Evolutionary conservation across 2,329 filamentous ascomycete genomes (phyloP), one percentile per base, ranked within the genome.

Genomic region (Penicillium paneum): DNA sequence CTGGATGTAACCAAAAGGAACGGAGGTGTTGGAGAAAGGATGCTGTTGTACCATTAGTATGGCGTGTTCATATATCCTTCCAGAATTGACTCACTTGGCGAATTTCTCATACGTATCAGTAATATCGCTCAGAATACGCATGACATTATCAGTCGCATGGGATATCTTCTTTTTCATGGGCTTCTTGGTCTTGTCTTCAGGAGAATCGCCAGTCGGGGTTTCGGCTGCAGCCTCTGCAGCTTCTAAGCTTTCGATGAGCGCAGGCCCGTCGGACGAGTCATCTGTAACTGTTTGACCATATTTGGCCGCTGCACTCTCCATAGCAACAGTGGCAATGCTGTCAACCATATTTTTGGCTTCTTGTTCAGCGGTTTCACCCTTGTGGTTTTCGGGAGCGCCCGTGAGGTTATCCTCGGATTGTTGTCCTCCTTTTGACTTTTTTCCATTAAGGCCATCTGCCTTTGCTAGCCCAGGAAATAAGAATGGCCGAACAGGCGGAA

Each of bases 331-430:
- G 8, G 86, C 83, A 52, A 94, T 85, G 34, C 85, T 84, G 56
- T 87, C 88, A 59, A 94, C 86, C 57, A 95, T 87, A 67, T 90
- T 92, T 59, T 82, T 86, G 2, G 90, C 90, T 69, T 95, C 90
- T 57, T 89, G 84, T 70, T 95, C 90, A 0, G 91, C 88, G 0
- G 89, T 89, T 69, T 94, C 90, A 26, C 90, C 90, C 67, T 90
- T 87, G 72, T 91, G 83, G 59, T 88, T 88, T 70, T 95, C 89
- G 0, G 89, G 87, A 0, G 89, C 89, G 1, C 89, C 90, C 0
- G 90, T 94, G 1, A 87, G 81, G 47, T 86, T 91, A 58, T 91
- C 88, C 24, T 86, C 83, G n/a, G 86, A 90, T 1, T 87, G 89
- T 0, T 90, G 83, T 1, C 88, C 89, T 3, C 87, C 81, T 40